Evolutionary conservation across 2,329 filamentous ascomycete species (phyloP), one percentile per base, ranked within the genome.

Genomic region (Mycogone perniciosa): DNA sequence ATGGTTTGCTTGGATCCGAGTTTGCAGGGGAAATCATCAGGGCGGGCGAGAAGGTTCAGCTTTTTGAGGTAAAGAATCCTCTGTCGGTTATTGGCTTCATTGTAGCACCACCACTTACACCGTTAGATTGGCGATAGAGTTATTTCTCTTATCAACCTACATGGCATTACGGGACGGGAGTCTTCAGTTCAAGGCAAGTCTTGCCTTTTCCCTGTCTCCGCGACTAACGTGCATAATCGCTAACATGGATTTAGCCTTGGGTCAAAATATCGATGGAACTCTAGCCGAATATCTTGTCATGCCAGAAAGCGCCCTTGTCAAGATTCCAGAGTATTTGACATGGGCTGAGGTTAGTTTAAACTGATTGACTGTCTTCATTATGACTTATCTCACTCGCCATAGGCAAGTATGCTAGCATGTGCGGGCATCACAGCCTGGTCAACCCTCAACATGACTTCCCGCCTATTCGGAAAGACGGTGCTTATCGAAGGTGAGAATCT

Each of bases 341-440:
- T 52, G 50, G 50, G 40, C 48, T 10, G 48, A 51, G 37, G 48
- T 51, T 34, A 4, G 43, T 40, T 2, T 35, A 10, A 20, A 7
- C 11, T 2, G 7, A 13, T 5, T 45, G 9, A 11, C 5, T 13
- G 8, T 44, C 13, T n/a, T 7, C 13, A 41, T 13, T 11, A 35
- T 35, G 7, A 35, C 33, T 11, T 3, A 35, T 11, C 6, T 31
- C 42, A 31, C 5, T 31, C 7, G 8, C 8, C 30, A 7, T n/a
- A 52, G 50, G 50, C 50, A 6, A 52, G 50, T 8, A 48, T 41
- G 4, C 7, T 52, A 5, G 31, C 50, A 7, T 52, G 50, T 31
- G 39, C 50, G 10, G 50, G 50, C 3, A 31, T 48, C 7, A 52
- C 50, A 3, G 50, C 50, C 26, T 52, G 50, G 50, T 44, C 44